Base-by-base conservation (phyloP, 352 stramenopile species). In the Phytophthora ohioensis region DNA sequence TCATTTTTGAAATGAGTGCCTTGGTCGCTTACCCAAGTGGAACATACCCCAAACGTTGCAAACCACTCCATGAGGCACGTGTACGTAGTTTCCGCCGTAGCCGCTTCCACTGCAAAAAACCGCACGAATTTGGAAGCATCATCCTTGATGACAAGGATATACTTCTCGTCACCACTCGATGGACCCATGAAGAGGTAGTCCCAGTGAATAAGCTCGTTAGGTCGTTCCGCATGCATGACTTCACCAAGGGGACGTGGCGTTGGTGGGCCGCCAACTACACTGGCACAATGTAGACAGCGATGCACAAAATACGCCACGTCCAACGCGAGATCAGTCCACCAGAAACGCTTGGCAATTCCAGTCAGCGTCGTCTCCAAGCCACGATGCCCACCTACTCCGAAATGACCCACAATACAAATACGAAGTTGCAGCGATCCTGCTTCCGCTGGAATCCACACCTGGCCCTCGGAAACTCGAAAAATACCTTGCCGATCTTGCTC, bases 321-420 rank as follows among this genome's bases (percentile, higher is more conserved):
- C 3, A 17, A 4, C 17, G 1, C 45, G 6, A 31, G 42, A 52
- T 52, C 45, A 8, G n/a, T 15, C 45, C 45, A 52, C 45, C 45
- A 52, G 34, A 48, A 35, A 32, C 45, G 45, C 21, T 35, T 52
- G n/a, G 45, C 7, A 11, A 52, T 52, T 3, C 5, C 21, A 13
- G 17, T 5, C 31, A 41, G 27, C 9, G 38, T 60, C 13, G 53
- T 47, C 4, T 55, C 32, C 4, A 55, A n/a, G 1, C 48, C 48
- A 9, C 32, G 48, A n/a, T 67, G 47, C 3, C 59, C 52, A 7
- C 32, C 59, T 1, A 47, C 35, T 45, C 27, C 59, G 59, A 67
- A 60, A 48, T 67, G 46, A 34, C 30, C 47, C 1, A 67, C 47
- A 42, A 67, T 59, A 38, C 59, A 58, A 7, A 67, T 27, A 7